phyloP scores from a whole-genome alignment of 208 protist species.

The Naegleria lovaniensis region DNA sequence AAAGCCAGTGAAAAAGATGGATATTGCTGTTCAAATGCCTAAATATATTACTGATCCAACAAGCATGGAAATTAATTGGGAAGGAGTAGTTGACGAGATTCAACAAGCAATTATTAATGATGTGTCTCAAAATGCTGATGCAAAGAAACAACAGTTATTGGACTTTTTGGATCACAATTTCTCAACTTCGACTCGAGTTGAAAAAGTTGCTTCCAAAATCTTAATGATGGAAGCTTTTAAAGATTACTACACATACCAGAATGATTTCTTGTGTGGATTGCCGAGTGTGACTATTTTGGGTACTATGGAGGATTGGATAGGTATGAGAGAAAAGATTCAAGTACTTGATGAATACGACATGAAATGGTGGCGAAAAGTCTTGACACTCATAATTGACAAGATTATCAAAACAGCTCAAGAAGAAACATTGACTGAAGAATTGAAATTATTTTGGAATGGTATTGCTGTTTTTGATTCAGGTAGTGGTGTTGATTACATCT shows the following conservation, averaged over 20 bases:
- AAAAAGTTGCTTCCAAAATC: background rate
- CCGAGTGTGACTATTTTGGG: background rate
- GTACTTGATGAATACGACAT: background rate
- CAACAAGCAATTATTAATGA: background rate
- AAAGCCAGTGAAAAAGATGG: background rate
- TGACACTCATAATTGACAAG: background rate
- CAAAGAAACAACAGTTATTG: background rate
- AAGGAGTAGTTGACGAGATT: background rate
- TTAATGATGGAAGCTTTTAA: background rate
- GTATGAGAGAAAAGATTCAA: background rate
- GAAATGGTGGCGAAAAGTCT: background rate
- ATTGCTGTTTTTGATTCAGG: background rate
- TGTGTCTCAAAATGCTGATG: background rate
- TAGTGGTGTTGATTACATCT: background rate
- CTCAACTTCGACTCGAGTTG: background rate
- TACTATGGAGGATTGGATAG: background rate
- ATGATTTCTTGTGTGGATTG: background rate
- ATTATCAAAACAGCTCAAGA: background rate
- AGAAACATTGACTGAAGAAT: background rate
- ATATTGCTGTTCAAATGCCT: background rate
- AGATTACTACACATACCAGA: background rate
- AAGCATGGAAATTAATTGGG: background rate
- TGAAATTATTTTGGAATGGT: slow-evolving; percentile 2
- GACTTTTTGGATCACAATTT: background rate
- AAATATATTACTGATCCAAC: background rate